Evolutionary conservation across 2,329 filamentous ascomycete species (phyloP).

Genomic region (Atkinsonella texensis): DNA sequence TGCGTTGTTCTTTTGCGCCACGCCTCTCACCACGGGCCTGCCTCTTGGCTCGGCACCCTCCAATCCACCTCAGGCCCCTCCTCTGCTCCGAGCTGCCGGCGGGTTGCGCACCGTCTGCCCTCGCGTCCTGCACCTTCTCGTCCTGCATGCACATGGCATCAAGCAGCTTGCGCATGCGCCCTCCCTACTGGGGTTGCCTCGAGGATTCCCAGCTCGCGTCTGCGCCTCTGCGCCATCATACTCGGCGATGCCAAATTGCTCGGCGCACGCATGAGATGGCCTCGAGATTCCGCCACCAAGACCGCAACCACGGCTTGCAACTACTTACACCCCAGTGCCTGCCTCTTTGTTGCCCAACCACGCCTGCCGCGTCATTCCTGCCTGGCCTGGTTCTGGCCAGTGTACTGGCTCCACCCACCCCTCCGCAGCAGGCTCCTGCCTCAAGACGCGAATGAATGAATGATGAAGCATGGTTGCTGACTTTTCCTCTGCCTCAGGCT

Average conservation of each 20-base stretch:
- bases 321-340: background rate
- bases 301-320: too few relatives aligned
- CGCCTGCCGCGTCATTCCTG: background rate
- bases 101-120: slow-evolving; percentile 1
- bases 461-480: slow-evolving; percentile 1
- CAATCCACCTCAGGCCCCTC: slow-evolving; percentile 1
- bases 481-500: slow-evolving; percentile 23
- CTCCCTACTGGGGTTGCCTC: too few relatives aligned
- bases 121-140: too few relatives aligned
- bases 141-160: background rate
- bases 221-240: too few relatives aligned
- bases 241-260: too few relatives aligned
- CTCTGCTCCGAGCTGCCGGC: slow-evolving; percentile 8
- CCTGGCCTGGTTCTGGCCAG: background rate
- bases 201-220: too few relatives aligned
- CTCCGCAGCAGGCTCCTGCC: background rate
- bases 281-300: too few relatives aligned
- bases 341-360: background rate
- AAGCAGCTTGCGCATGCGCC: too few relatives aligned
- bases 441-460: background rate
- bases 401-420: background rate
- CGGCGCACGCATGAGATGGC: too few relatives aligned
- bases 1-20: slow-evolving; percentile 1
- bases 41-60: slow-evolving; percentile 4
- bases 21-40: background rate